Percentiles rank a stretch among this genome's conserved stretches.
Evolutionary conservation across 1,284 basidiomycete species (phyloP).

Genomic region (Pascua sp.): DNA sequence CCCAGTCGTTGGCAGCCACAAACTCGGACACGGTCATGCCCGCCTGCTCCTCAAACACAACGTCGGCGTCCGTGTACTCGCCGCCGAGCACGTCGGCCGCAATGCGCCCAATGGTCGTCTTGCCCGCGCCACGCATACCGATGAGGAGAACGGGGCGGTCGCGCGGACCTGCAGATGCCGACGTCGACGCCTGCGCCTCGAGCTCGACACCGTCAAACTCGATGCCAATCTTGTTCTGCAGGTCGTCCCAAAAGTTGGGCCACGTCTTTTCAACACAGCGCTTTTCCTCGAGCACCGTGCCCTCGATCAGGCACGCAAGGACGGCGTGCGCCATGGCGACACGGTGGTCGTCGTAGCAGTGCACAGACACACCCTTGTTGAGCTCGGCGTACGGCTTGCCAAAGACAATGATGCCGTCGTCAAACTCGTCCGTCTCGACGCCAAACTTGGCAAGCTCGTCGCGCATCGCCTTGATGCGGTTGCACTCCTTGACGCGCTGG

Average conservation of each 20-base stretch:
- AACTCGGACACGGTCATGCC: conserved; percentile 67
- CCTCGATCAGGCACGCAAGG: conserved; percentile 68
- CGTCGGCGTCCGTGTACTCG: conserved; percentile 83
- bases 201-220: conserved; percentile 80
- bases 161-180: conserved; percentile 43
- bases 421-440: conserved; percentile 84
- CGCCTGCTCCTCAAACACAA: conserved; percentile 67
- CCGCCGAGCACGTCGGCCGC: conserved; percentile 72
- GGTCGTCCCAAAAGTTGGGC: conserved; percentile 99
- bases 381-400: conserved; percentile 67
- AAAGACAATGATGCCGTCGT: conserved; percentile 87
- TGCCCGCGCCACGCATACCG: conserved; percentile 96
- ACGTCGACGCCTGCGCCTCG: conserved; percentile 46
- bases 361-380: conserved; percentile 68
- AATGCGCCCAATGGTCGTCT: conserved; percentile 80
- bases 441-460: conserved; percentile 95
- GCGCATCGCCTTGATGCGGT: conserved; percentile 94
- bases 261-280: conserved; percentile 99
- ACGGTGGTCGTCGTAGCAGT: conserved; percentile 97
- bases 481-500: conserved; percentile 97
- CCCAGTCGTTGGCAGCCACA: conserved; percentile 73
- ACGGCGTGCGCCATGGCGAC: conserved; percentile 99
- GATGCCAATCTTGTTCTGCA: conserved; percentile 91
- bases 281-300: conserved; percentile 88
- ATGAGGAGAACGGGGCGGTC: conserved; percentile 70